Conservation (phyloP, 306 rosid genomes). For the Pyrus pyrifolia region DNA sequence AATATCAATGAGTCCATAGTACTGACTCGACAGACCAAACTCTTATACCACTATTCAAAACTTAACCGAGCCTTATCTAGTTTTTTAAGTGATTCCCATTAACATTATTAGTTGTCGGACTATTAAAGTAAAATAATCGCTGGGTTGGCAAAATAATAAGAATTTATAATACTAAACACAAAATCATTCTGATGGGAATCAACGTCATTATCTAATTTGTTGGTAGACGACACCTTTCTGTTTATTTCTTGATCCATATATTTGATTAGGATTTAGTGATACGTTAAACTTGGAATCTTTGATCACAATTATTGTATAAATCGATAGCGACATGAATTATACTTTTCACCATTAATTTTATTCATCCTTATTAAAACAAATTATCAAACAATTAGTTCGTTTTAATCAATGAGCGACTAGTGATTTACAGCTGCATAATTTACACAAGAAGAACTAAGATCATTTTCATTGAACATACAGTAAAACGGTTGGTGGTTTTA, state of each 20-base stretch:
- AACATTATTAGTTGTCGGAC: too few relatives aligned
- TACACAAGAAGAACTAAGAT: neutral
- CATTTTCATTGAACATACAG: neutral
- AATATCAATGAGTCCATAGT: fast-evolving
- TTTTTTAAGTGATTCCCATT: neutral
- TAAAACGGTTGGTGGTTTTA: neutral
- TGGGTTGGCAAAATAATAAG: neutral
- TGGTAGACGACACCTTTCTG: neutral
- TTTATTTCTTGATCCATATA: neutral
- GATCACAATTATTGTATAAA: neutral
- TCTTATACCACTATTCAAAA: too few relatives aligned
- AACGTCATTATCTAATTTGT: neutral
- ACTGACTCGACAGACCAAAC: too few relatives aligned
- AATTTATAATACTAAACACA: neutral
- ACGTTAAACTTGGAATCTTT: neutral
- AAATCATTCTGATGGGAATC: neutral
- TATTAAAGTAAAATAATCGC: too few relatives aligned
- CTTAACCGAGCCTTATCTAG: neutral
- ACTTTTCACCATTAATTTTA: too few relatives aligned
- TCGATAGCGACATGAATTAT: neutral
- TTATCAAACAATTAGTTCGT: neutral
- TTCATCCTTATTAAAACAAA: neutral
- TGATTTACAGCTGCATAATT: neutral
- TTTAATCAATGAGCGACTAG: neutral
- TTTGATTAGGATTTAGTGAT: neutral